Conservation (phyloP, 2,329 filamentous ascomycete genomes). For the Ophiobolus disseminans region DNA sequence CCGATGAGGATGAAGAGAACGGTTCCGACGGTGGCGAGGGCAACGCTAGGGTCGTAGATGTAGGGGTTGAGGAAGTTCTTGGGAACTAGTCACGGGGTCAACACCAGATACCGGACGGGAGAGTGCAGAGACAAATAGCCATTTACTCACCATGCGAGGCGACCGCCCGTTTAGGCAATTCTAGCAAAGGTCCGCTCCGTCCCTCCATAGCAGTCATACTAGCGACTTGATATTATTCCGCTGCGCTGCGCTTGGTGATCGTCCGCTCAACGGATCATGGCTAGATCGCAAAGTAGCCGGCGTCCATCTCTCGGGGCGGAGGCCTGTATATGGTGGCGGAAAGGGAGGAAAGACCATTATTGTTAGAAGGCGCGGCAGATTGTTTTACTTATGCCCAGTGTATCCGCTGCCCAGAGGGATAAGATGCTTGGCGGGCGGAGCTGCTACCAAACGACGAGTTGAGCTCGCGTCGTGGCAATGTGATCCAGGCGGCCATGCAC, state of each 20-base stretch:
- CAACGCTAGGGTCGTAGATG: slow-evolving; percentile 57
- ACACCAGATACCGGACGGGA: no score
- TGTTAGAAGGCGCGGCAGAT: slow-evolving; percentile 25
- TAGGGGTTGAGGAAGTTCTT: slow-evolving; percentile 49
- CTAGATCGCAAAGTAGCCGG: slow-evolving; percentile 6
- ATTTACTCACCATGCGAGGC: slow-evolving; percentile 29
- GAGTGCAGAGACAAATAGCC: no score
- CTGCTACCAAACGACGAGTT: slow-evolving; percentile 10
- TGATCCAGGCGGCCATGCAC: background rate
- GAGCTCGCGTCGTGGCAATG: no score
- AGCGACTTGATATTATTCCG: no score
- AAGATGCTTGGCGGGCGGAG: slow-evolving; percentile 39
- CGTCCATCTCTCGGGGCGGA: slow-evolving; percentile 2
- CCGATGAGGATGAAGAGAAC: slow-evolving; percentile 51
- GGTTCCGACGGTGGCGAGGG: slow-evolving; percentile 53
- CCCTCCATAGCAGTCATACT: background rate
- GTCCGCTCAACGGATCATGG: slow-evolving; percentile 11
- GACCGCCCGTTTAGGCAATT: slow-evolving; percentile 32
- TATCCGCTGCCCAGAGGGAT: slow-evolving; percentile 32
- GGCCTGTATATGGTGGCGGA: slow-evolving; percentile 21
- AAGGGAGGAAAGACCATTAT: slow-evolving; percentile 16
- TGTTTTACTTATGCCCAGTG: slow-evolving; percentile 43
- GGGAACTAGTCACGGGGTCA: slow-evolving; percentile 13
- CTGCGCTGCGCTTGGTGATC: background rate
- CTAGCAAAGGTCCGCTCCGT: slow-evolving; percentile 15